These are phyloP conservation scores for Scedosporium boydii DNA, from an alignment of 2,329 filamentous ascomycete genomes.

Conservation along the genomic window DNA sequence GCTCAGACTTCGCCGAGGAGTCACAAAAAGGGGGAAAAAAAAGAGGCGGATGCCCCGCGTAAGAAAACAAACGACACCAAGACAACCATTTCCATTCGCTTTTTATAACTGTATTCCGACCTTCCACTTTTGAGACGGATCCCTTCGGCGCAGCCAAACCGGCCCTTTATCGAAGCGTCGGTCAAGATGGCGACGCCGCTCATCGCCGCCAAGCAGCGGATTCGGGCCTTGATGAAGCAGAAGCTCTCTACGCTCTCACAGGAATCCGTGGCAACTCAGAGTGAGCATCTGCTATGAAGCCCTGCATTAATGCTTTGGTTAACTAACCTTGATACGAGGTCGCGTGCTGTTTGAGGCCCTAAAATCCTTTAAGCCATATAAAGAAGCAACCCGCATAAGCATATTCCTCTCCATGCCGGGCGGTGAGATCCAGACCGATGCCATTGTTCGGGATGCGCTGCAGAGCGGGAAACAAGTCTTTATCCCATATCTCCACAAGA, in stretches of 20 bases:
- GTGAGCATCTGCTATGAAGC: slow-evolving; percentile 37
- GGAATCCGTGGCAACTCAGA: slow-evolving; percentile 59
- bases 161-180: too few relatives aligned
- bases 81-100: too few relatives aligned
- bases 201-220: slow-evolving; percentile 62
- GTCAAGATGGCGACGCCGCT: slow-evolving; percentile 42
- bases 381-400: slow-evolving; percentile 64
- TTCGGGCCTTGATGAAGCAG: slow-evolving; percentile 61
- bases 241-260: slow-evolving; percentile 50
- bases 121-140: too few relatives aligned
- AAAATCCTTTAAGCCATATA: slow-evolving; percentile 61
- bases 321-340: slow-evolving; percentile 37
- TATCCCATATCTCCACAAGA: slow-evolving; percentile 76
- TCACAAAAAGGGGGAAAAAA: not conserved
- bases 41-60: not conserved
- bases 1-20: not conserved
- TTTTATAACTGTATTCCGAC: too few relatives aligned
- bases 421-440: slow-evolving; percentile 75
- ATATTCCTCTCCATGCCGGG: slow-evolving; percentile 90
- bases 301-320: not conserved
- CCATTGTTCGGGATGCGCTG: slow-evolving; percentile 75
- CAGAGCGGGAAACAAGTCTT: slow-evolving; percentile 73
- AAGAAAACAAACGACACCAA: not conserved
- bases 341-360: slow-evolving; percentile 54
- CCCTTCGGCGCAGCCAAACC: too few relatives aligned